These are phyloP conservation scores for Gossypium davidsonii DNA, from an alignment of 441 rosid genomes.

Conservation along the genomic window DNA sequence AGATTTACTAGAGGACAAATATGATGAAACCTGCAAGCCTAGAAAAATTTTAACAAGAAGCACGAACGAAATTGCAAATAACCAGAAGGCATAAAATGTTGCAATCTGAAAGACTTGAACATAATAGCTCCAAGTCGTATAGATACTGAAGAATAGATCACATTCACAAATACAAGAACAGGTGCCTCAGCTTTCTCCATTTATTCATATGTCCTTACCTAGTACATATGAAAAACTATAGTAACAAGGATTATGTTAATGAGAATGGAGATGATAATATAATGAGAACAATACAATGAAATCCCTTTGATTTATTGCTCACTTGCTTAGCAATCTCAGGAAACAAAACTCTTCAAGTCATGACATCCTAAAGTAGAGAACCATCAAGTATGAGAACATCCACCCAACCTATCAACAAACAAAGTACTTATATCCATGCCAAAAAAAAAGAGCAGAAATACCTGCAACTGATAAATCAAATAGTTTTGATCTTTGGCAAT, in stretches of 20 bases:
- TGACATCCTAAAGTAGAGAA: background rate
- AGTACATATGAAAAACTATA: background rate
- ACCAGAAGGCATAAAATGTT: background rate
- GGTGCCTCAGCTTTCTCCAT: background rate
- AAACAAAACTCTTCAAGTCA: background rate
- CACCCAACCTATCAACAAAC: conserved; percentile 9
- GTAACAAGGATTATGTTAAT: background rate
- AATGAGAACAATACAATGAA: background rate
- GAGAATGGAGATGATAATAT: background rate
- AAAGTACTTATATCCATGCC: background rate
- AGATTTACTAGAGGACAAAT: background rate
- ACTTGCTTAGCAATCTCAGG: background rate
- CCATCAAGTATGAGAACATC: conserved; percentile 2
- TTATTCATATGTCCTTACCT: background rate
- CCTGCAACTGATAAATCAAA: conserved; percentile 76
- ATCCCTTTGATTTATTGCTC: background rate
- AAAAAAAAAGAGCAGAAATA: conserved; percentile 17
- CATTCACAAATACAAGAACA: background rate
- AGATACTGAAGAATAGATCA: background rate
- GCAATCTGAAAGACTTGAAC: background rate
- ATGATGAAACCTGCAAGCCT: conserved; percentile 2
- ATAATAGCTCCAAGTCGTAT: background rate
- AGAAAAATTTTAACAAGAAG: background rate
- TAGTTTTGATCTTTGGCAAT: conserved; percentile 62
- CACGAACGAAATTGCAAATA: background rate